Evolutionary conservation across 129 eudicot genomes (phyloP).

Genomic region (Artemisia tridentata): DNA sequence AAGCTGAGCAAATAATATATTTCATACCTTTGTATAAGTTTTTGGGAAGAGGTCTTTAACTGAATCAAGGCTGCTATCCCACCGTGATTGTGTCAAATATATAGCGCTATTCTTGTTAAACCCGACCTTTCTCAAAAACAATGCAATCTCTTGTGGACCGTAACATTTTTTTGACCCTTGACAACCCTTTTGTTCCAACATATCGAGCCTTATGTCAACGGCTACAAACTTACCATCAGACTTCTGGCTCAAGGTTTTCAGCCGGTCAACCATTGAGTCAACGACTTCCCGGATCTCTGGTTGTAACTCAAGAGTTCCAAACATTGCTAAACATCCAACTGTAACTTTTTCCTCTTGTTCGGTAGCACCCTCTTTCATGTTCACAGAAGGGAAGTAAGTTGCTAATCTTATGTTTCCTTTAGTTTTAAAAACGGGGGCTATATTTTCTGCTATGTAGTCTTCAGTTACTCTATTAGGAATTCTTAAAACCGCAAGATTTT

Average conservation of each 20-base stretch:
- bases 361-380: constrained; percentile 63
- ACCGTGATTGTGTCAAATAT: constrained; percentile 84
- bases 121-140: constrained; percentile 71
- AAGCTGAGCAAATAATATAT: constrained; percentile 4
- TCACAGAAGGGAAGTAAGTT: constrained; percentile 94
- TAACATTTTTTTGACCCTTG: constrained; percentile 82
- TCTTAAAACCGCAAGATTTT: constrained; percentile 71
- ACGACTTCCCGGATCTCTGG: constrained; percentile 82
- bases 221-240: constrained; percentile 86
- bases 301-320: constrained; percentile 75
- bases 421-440: constrained; percentile 57
- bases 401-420: constrained; percentile 89
- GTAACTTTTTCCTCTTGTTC: constrained; percentile 47
- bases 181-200: constrained; percentile 86
- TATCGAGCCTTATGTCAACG: constrained; percentile 82
- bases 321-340: constrained; percentile 85
- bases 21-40: constrained; percentile 83
- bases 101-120: constrained; percentile 74
- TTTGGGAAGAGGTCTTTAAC: constrained; percentile 84
- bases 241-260: constrained; percentile 70
- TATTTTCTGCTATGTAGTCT: constrained; percentile 56
- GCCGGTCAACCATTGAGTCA: constrained; percentile 82
- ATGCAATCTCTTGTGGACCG: constrained; percentile 73
- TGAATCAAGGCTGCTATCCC: constrained; percentile 83
- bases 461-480: constrained; percentile 81